These are phyloP conservation scores for carrot (Daucus carota) DNA, from an alignment of 129 eudicot genomes.

Conservation along the genomic window DH1_v3.0 NC_030389.2:40751001-40751500, in stretches of 20 bases:
- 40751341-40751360: neutral
- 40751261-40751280: conserved; percentile 2
- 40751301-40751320: neutral
- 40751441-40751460: no score
- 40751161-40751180: neutral
- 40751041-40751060: conserved; percentile 34
- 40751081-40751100: conserved; percentile 7
- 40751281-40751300: neutral
- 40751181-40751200: neutral
- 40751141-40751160: neutral
- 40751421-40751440: no score
- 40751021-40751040: conserved; percentile 17
- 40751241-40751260: neutral
- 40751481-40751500: no score
- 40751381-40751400: no score
- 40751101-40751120: conserved; percentile 5
- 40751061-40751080: conserved; percentile 12
- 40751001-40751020: conserved; percentile 17
- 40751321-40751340: neutral
- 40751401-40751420: no score
- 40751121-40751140: no score
- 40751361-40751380: neutral
- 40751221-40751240: neutral
- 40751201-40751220: neutral
- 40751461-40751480: no score